Percentiles rank a stretch among this genome's conserved stretches.
Conservation (phyloP, 192 early-diverging fungal genomes). For the Rhizoclosmatium globosum region DNA sequence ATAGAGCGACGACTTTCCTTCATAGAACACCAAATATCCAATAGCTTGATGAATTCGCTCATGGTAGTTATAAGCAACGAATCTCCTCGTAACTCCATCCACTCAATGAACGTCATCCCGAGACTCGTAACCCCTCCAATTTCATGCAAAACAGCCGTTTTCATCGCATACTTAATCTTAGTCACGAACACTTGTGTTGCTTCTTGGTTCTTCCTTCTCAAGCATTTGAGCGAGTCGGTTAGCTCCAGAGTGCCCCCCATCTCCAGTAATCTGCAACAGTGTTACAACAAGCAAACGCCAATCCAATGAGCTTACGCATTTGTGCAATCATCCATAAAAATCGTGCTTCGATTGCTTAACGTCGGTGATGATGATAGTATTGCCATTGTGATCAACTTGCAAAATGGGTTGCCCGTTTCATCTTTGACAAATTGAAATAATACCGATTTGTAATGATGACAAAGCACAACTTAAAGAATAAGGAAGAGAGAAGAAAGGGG, state of each 20-base stretch:
- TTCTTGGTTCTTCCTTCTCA: not conserved
- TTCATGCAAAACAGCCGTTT: not conserved
- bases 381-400: too few species aligned
- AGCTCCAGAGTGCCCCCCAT: not conserved
- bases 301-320: not conserved
- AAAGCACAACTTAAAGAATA: not conserved
- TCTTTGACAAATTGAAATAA: too few species aligned
- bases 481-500: not conserved
- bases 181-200: not conserved
- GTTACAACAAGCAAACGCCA: too few species aligned
- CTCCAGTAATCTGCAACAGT: not conserved
- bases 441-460: too few species aligned
- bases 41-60: not conserved
- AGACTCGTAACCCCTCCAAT: not conserved
- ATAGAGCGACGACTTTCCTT: not conserved
- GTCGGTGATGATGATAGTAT: too few species aligned
- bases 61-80: not conserved
- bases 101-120: not conserved
- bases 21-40: slow-evolving; percentile 5
- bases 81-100: not conserved
- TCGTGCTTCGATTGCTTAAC: too few species aligned
- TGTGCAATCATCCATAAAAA: not conserved
- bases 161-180: not conserved
- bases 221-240: not conserved
- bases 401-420: too few species aligned